Percentiles rank a stretch among this genome's conserved stretches.
These are phyloP conservation scores for Pelagophyceae sp. DNA, from an alignment of 352 stramenopile species.

Conservation along the genomic window DNA sequence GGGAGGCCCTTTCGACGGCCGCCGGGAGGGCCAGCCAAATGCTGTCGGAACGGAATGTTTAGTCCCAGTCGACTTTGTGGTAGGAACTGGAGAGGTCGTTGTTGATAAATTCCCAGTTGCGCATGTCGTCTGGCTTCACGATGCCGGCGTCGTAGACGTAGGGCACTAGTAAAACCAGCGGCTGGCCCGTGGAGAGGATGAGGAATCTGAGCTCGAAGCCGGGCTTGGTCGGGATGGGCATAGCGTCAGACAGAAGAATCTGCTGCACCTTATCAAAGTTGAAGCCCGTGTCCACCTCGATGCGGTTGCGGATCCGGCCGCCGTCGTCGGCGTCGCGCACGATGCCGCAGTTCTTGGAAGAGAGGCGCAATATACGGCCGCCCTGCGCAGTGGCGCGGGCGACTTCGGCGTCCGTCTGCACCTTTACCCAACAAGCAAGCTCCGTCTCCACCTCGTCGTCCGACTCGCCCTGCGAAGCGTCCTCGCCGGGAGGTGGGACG, in stretches of 20 bases:
- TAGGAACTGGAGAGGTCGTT: background rate
- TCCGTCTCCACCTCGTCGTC: too few species aligned
- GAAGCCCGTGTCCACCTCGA: slow-evolving; percentile 1
- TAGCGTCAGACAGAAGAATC: background rate
- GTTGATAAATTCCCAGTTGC: background rate
- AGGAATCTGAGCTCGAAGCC: background rate
- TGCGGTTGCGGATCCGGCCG: background rate
- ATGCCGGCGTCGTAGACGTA: background rate
- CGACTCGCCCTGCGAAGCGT: too few species aligned
- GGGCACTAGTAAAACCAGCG: background rate
- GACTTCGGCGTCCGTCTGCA: too few species aligned
- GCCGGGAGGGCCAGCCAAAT: too few species aligned
- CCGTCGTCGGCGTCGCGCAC: background rate
- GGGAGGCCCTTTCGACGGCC: too few species aligned
- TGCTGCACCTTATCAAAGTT: background rate
- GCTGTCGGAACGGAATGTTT: too few species aligned
- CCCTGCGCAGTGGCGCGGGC: background rate
- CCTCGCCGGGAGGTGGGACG: too few species aligned
- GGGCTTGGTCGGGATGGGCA: background rate
- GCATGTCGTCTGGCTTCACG: background rate
- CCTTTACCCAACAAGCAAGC: too few species aligned
- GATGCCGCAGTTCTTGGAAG: background rate
- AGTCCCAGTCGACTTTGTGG: background rate
- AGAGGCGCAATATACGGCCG: background rate
- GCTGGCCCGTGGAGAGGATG: background rate